Base-by-base conservation (phyloP, 2,329 filamentous ascomycete genomes). In the Penicillium glabrum region DNA sequence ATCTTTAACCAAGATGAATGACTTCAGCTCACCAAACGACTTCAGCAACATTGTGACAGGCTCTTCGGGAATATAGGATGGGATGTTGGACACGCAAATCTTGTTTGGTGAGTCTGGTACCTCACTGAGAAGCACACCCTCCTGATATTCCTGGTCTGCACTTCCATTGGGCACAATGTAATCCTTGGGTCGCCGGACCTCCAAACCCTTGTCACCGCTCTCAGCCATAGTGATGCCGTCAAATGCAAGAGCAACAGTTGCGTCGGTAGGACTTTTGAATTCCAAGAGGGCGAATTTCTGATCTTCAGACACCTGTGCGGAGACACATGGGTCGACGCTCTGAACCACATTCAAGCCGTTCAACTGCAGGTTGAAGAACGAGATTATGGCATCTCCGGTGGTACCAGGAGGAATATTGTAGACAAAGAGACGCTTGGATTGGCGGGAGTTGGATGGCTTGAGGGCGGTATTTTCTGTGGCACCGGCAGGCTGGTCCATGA, bases 61-160 rank as follows among this genome's bases (percentile, higher is more conserved):
- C 55, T 96, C 92, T 56, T 98, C 95, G 2, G 86, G 89, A 46
- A 99, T 86, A 73, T 95, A 96, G 1, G 84, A 77, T 0, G 95
- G 93, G 54, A 99, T 89, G 70, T 96, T 96, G 49, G 90, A 86
- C 64, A 99, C 88, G 75, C 91, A 91, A 64, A 99, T 89, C 80
- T 99, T 99, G 81, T 96, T 92, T 19, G 92, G 89, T 3, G 91
- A 96, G 72, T 99, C 95, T 10, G 92, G 86, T 16, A 99, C 95
- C 21, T 90, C 79, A 61, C 83, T 89, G 2, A 91, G 90, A 37
- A 97, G 83, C 1, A 90, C 85, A 5, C 90, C 90, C 37, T 89
- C 87, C 68, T 93, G 86, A 67, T 89, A 88, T 41, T 88, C 83
- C 45, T 85, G 83, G 26, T 92, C 88, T 47, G 93, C 89, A 1